Base-by-base conservation (phyloP, 192 early-diverging fungal genomes). In the Phlyctochytrium bullatum region DNA sequence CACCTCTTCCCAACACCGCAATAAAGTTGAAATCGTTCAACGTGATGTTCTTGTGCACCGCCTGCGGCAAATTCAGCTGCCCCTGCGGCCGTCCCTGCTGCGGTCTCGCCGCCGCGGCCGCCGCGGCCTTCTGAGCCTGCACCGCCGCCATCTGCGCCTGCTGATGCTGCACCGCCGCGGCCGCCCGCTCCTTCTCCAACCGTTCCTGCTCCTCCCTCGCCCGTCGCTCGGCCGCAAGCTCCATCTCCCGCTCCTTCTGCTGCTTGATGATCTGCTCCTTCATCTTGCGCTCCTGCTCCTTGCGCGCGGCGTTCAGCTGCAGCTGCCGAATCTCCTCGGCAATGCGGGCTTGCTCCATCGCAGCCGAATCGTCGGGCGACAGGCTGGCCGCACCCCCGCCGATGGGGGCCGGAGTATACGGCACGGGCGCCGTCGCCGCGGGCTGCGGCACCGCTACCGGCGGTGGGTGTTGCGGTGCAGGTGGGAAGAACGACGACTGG, bases 11-110 rank as follows among this genome's bases (percentile, higher is more conserved):
- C 29, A 93, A 76, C 0, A 91, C 78, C 50, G 89, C 86, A 0
- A 92, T 62, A n/a, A 91, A 79, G 16, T 86, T 83, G 61, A 93
- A 93, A 40, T 90, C 88, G 36, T 83, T 79, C n/a, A n/a, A n/a
- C n/a, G n/a, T n/a, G n/a, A n/a, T n/a, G n/a, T n/a, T n/a, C n/a
- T n/a, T n/a, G n/a, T n/a, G n/a, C n/a, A n/a, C n/a, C n/a, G n/a
- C n/a, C n/a, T n/a, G n/a, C n/a, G n/a, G n/a, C n/a, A n/a, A n/a
- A n/a, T n/a, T n/a, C n/a, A n/a, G n/a, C n/a, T n/a, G n/a, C n/a
- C n/a, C n/a, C n/a, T n/a, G n/a, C n/a, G n/a, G n/a, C n/a, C n/a
- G n/a, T n/a, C n/a, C n/a, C n/a, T n/a, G n/a, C n/a, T n/a, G n/a
- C n/a, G n/a, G n/a, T n/a, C n/a, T n/a, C n/a, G n/a, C n/a, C n/a